Conservation (phyloP, 208 protist species). For the Spongospora subterranea region DNA sequence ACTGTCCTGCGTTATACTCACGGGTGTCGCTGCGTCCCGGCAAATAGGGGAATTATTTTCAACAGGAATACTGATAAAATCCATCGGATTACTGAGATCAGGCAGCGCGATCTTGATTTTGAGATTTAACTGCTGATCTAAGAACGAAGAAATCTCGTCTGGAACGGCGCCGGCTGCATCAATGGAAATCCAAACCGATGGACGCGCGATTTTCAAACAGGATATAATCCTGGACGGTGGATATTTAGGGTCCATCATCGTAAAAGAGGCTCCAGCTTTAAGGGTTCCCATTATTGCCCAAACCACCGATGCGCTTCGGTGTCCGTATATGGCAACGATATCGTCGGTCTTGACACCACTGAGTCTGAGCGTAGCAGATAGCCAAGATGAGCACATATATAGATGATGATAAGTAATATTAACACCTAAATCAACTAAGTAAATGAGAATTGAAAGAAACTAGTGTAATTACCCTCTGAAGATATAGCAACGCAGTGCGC, state of each 20-base stretch:
- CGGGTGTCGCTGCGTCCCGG: too few relatives aligned
- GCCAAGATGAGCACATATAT: slow-evolving; percentile 55
- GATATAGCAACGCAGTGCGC: slow-evolving; percentile 55
- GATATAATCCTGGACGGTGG: slow-evolving; percentile 70
- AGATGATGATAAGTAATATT: slow-evolving; percentile 49
- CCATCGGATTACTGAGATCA: background rate
- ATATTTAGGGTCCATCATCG: slow-evolving; percentile 77
- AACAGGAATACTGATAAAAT: too few relatives aligned
- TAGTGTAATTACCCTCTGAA: slow-evolving; percentile 39
- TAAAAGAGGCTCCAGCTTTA: slow-evolving; percentile 73
- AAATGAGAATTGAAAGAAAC: background rate
- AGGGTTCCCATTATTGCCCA: slow-evolving; percentile 75
- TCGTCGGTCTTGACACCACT: slow-evolving; percentile 69
- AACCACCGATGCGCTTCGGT: slow-evolving; percentile 72
- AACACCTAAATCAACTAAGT: background rate
- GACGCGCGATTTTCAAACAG: slow-evolving; percentile 72
- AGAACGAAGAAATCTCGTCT: background rate
- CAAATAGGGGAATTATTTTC: too few relatives aligned
- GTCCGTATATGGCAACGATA: slow-evolving; percentile 76
- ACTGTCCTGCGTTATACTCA: slow-evolving; percentile 69
- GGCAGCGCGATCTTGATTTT: background rate
- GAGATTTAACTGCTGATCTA: background rate
- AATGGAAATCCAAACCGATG: slow-evolving; percentile 67
- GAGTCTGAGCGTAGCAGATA: slow-evolving; percentile 23
- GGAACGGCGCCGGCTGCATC: slow-evolving; percentile 54